These are phyloP conservation scores for Globisporangium spiculum DNA, from an alignment of 352 stramenopile species.

Conservation along the genomic window DNA sequence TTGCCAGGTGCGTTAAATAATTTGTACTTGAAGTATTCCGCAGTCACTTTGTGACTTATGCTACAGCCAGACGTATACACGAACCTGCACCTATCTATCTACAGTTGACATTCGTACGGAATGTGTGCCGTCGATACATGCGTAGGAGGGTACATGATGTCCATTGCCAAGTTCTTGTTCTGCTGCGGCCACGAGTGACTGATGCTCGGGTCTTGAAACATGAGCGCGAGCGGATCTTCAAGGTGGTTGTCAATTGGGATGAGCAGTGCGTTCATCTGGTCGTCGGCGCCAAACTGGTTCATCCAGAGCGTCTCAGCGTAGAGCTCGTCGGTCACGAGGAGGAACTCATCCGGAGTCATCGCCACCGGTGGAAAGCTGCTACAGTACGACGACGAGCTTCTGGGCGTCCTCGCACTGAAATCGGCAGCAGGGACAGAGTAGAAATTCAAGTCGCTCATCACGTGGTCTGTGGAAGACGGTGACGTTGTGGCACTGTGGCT, in stretches of 20 bases:
- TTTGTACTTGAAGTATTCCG: too few relatives aligned
- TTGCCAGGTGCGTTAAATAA: too few relatives aligned
- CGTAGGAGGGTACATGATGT: not conserved
- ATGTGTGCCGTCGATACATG: not conserved
- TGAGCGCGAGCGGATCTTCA: not conserved
- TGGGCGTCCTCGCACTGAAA: not conserved
- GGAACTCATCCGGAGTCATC: too few relatives aligned
- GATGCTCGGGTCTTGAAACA: too few relatives aligned
- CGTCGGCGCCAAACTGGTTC: too few relatives aligned
- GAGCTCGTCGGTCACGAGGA: too few relatives aligned
- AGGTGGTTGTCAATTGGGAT: too few relatives aligned
- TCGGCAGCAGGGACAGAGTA: not conserved
- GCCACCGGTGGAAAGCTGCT: not conserved
- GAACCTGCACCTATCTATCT: not conserved
- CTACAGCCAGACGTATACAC: too few relatives aligned
- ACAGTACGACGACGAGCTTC: not conserved
- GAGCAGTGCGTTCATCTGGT: too few relatives aligned
- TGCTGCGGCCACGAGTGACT: not conserved
- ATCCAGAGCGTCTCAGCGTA: too few relatives aligned
- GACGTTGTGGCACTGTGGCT: not conserved
- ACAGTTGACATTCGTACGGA: not conserved
- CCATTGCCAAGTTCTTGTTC: conserved; percentile 1
- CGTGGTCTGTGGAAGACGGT: conserved; percentile 1
- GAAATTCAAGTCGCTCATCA: not conserved
- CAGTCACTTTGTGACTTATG: too few relatives aligned